Base-by-base conservation (phyloP, 148 eudicot species). In the Chenopodium formosanum region DNA sequence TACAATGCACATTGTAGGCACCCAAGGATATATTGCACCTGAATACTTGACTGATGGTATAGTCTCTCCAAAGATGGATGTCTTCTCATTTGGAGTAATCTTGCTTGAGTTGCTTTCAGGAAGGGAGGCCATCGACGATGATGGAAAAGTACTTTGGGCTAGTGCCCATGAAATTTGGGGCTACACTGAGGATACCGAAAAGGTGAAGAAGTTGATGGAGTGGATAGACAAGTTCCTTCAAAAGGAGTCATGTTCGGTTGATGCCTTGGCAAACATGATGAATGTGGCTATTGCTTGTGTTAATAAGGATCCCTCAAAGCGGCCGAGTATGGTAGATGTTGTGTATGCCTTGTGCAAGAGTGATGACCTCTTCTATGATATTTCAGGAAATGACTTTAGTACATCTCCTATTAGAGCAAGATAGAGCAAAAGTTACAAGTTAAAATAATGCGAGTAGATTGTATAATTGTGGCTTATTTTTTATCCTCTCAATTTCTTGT, bases 21-120 rank as follows among this genome's bases (percentile, higher is more conserved):
- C 98, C 7, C 96, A 95, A 71, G 98, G 98, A 19, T 95, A 93
- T 88, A 92, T 95, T 48, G 93, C 98, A 14, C 98, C 98, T 0
- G 98, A 95, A 68, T 95, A 95, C 68, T 67, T 95, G 56, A 50
- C 91, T 0, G 97, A 95, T 53, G 98, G 98, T 14, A 86, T 93
- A 2, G 97, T 95, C 46, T 92, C 98, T 1, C 91, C 94, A 1
- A 95, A 90, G 77, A 91, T 91, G 91, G 98, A 95, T n/a, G 91
- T 95, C 19, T 95, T 92, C 82, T 87, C 98, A 0, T 95, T 92
- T 7, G 98, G 98, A 34, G 97, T 95, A 16, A 91, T 95, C 8
- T 78, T 95, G 84, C 91, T 95, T 8, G 98, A 95, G 92, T 84
- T 95, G 65, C 68, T 95, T 20, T 85, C 97, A 0, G 94, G 97